Base-by-base conservation (phyloP, 1,139 yeast genomes). In the Nadsonia commutata region DNA sequence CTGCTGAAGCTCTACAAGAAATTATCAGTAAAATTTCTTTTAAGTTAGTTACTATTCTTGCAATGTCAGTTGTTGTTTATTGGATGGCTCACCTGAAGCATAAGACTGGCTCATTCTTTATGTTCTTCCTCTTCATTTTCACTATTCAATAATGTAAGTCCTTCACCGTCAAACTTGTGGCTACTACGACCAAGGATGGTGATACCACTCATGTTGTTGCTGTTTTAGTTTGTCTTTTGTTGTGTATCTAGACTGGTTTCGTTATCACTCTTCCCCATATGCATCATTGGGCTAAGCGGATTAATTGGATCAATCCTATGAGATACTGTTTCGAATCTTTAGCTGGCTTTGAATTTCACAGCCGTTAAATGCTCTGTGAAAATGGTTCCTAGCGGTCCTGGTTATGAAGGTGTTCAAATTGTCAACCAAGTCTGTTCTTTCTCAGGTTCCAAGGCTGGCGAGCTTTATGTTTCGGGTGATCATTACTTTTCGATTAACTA, bases 211-310 rank as follows among this genome's bases (percentile, higher is more conserved):
- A 75, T 64, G 73, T 80, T 31, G 64, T 78, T 40, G 80, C 80
- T 46, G 76, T 80, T 49, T 59, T 76, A 41, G 64, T 68, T 51
- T 68, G 76, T 46, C 58, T 74, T 50, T 68, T 71, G 46, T 62
- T 77, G 56, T 66, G 71, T 53, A 71, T 77, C 49, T 76, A 68
- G 55, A 69, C 80, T 41, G 81, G 81, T 46, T 77, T 73, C 54
- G 74, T 74, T 52, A 66, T 76, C 49, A 78, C 80, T 31, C 61
- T 70, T 40, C 72, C 74, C 31, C 61, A 63, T 46, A 74, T 75
- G 78, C 75, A 72, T 55, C 78, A 74, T 31, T 75, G 80, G 80
- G 72, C 74, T 45, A 65, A 72, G 57, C 76, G 82, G 82, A 66
- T 76, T 46, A 70, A 68, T 48, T 76, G 68, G 56, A 56, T 76